Evolutionary conservation across 164 flowering plant species (phyloP).

Genomic region (Magnolia officinalis): DNA sequence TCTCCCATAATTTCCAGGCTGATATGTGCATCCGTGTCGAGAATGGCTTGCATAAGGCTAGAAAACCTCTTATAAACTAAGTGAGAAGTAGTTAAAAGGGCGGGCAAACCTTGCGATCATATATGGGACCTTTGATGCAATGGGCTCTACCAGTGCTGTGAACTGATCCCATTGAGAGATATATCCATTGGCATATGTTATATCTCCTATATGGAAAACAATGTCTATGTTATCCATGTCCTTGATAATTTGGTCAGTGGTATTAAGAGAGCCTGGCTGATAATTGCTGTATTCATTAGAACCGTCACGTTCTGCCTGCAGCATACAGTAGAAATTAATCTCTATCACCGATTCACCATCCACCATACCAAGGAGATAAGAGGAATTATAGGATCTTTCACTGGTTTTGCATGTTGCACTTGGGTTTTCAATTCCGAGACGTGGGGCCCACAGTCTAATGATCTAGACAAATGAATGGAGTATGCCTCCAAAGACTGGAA

Average conservation of each 20-base stretch:
- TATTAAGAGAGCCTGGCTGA: constrained; percentile 37
- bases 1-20: no score
- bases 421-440: neutral
- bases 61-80: neutral
- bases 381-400: no score
- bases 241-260: constrained; percentile 31
- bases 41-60: neutral
- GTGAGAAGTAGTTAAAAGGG: neutral
- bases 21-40: no score
- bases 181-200: constrained; percentile 44
- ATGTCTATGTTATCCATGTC: constrained; percentile 36
- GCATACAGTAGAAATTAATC: constrained; percentile 1
- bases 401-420: neutral
- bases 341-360: neutral
- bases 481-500: no score
- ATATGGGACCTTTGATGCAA: constrained; percentile 37
- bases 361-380: neutral
- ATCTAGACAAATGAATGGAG: no score
- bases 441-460: neutral
- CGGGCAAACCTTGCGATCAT: constrained; percentile 36
- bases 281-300: constrained; percentile 31
- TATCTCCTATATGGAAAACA: constrained; percentile 44
- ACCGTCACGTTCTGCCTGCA: constrained; percentile 34
- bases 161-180: constrained; percentile 53
- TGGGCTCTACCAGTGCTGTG: constrained; percentile 44